Conservation (phyloP, 78 protist species). For the Paulinella micropora region DNA sequence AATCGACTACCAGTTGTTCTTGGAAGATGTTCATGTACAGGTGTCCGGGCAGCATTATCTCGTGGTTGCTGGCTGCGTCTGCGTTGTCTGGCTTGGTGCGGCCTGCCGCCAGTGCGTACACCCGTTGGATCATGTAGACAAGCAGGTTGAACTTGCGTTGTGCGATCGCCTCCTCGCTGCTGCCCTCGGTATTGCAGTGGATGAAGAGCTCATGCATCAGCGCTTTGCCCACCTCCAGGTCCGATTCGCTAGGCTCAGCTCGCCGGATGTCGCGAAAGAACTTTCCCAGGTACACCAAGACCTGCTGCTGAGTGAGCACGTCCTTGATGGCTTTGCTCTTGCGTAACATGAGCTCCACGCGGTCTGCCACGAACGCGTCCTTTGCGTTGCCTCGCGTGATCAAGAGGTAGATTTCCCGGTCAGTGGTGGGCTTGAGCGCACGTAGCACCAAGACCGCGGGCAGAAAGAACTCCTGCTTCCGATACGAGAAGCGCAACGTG, state of each 20-base stretch:
- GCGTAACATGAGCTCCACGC: not conserved
- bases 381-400: too few species aligned
- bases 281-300: too few species aligned
- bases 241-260: too few species aligned
- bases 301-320: too few species aligned
- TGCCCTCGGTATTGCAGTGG: too few species aligned
- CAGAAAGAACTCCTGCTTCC: slow-evolving; percentile 17
- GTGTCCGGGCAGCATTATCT: not conserved
- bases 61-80: not conserved
- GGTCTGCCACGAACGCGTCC: too few species aligned
- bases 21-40: not conserved
- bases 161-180: too few species aligned
- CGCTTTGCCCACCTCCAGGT: too few species aligned
- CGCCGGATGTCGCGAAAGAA: too few species aligned
- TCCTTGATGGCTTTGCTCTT: not conserved
- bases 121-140: not conserved
- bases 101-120: not conserved
- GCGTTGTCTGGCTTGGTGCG: not conserved
- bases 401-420: not conserved
- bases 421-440: not conserved
- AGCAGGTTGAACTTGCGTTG: not conserved
- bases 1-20: too few species aligned
- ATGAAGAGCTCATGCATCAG: too few species aligned
- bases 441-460: not conserved
- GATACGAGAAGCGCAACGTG: not conserved